A percentile compares a stretch with the other conserved stretches of the same genome.
These are phyloP conservation scores for Phytopythium litorale DNA, from an alignment of 352 stramenopile genomes.

Conservation along the genomic window DNA sequence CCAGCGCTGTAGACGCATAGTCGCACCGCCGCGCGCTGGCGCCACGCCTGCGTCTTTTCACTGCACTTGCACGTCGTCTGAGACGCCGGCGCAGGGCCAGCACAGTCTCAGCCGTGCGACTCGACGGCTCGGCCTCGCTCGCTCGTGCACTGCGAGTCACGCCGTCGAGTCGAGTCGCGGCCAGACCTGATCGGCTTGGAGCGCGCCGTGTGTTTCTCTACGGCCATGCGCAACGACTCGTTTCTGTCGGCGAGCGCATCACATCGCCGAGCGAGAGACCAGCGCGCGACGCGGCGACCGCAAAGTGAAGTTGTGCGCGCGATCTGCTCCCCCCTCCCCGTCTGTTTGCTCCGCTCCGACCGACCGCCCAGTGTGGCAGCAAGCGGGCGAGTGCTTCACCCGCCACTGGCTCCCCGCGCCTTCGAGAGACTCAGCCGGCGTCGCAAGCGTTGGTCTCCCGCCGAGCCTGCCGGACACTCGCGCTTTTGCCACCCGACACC, in stretches of 20 bases:
- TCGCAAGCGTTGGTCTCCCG: neutral
- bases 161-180: no score
- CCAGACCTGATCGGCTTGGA: neutral
- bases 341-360: no score
- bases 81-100: no score
- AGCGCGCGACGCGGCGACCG: neutral
- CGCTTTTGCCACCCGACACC: conserved; percentile 3
- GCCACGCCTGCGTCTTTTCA: neutral
- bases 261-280: neutral
- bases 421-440: neutral
- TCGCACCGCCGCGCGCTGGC: neutral
- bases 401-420: no score
- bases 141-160: no score
- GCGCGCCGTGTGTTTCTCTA: neutral
- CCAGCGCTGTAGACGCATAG: neutral
- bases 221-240: neutral
- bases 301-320: conserved; percentile 3
- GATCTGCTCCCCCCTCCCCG: neutral
- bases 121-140: neutral
- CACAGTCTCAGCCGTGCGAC: neutral
- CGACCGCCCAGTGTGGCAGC: no score
- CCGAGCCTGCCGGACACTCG: neutral
- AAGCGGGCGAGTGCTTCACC: no score
- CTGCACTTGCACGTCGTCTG: neutral
- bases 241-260: conserved; percentile 1